phyloP scores from a whole-genome alignment of 1,284 basidiomycete genomes.

The Phenoliferia sp. region DNA sequence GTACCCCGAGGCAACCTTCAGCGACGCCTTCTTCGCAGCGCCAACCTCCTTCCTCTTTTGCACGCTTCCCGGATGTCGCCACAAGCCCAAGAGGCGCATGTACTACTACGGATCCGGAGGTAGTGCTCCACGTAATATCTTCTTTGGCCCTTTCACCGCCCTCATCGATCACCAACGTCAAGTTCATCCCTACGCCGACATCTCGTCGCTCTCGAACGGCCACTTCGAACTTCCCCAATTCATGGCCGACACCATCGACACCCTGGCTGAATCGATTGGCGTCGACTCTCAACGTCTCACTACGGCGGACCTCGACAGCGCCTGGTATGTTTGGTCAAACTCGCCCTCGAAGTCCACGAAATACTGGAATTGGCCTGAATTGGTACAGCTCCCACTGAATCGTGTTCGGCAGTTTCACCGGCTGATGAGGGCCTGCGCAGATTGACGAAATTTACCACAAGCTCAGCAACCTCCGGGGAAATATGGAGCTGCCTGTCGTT shows the following conservation, averaged over 20 bases:
- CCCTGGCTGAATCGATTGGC: neutral
- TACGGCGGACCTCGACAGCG: neutral
- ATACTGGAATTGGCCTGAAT: neutral
- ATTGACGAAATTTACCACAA: neutral
- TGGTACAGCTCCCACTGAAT: neutral
- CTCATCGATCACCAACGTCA: slow-evolving; percentile 15
- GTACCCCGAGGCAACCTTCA: neutral
- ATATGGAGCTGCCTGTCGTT: neutral
- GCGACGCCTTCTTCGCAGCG: slow-evolving; percentile 5
- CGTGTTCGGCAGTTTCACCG: neutral
- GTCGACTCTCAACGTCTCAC: neutral
- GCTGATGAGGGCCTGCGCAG: neutral
- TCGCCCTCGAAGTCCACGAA: neutral
- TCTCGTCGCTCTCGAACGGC: neutral
- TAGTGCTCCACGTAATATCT: neutral
- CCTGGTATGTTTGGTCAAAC: neutral
- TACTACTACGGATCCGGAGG: neutral
- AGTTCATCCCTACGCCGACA: neutral
- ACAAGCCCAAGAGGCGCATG: neutral
- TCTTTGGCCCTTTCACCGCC: slow-evolving; percentile 4
- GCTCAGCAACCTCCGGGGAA: neutral
- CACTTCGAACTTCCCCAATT: neutral
- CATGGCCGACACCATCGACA: neutral
- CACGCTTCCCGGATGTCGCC: neutral
- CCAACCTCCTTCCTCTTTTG: slow-evolving; percentile 10